Evolutionary conservation across 345 rosid species (phyloP).

Genomic region (Boechera retrofracta): DNA sequence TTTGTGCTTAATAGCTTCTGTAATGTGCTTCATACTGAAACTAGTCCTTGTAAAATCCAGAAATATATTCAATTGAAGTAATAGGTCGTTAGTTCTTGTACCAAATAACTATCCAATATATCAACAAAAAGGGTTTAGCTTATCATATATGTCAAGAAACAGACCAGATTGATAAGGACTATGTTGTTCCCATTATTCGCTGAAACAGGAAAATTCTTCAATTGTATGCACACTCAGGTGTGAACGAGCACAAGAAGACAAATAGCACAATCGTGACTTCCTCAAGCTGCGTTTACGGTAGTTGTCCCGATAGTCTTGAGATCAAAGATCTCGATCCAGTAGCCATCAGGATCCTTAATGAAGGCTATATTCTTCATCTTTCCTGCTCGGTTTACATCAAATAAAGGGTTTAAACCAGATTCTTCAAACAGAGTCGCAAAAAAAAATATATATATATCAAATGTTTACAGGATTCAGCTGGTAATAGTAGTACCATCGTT

Average conservation of each 20-base stretch:
- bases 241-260: slow-evolving; percentile 20
- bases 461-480: slow-evolving; percentile 11
- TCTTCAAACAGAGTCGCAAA: slow-evolving; percentile 1
- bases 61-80: neutral
- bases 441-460: neutral
- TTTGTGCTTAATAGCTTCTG: neutral
- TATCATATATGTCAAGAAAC: slow-evolving; percentile 17
- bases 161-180: neutral
- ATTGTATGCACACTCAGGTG: slow-evolving; percentile 17
- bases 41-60: neutral
- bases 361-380: slow-evolving; percentile 92
- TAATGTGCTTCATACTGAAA: neutral
- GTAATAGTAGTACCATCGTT: slow-evolving; percentile 59
- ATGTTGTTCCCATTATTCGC: slow-evolving; percentile 8
- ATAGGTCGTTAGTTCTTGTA: neutral
- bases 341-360: slow-evolving; percentile 97
- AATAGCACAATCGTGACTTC: neutral
- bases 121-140: neutral
- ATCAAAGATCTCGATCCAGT: slow-evolving; percentile 96
- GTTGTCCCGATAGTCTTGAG: slow-evolving; percentile 58
- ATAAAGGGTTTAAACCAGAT: neutral
- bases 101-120: neutral
- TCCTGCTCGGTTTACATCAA: slow-evolving; percentile 53
- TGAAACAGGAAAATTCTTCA: neutral
- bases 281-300: slow-evolving; percentile 53